Evolutionary conservation across 352 stramenopile genomes (phyloP).

Genomic region (Phytopythium boreale): DNA sequence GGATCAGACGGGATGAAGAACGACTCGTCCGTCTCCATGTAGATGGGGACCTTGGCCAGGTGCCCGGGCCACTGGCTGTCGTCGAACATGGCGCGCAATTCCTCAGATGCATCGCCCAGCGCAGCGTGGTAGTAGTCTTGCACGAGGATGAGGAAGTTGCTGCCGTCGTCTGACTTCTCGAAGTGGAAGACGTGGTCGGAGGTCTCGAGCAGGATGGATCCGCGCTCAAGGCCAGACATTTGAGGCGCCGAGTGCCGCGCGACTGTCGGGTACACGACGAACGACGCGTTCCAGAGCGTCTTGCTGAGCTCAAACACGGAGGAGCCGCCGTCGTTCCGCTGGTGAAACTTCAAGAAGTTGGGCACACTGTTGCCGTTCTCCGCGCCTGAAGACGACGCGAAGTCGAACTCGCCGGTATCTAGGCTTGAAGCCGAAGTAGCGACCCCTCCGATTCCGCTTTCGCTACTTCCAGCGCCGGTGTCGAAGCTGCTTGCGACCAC

Average conservation of each 20-base stretch:
- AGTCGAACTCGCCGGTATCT: conserved; percentile 8
- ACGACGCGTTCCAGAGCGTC: conserved; percentile 53
- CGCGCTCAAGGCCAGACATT: conserved; percentile 36
- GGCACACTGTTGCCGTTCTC: conserved; percentile 7
- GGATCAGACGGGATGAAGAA: conserved; percentile 46
- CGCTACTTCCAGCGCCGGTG: neutral
- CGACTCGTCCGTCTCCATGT: conserved; percentile 51
- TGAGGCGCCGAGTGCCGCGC: conserved; percentile 50
- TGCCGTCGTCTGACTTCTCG: conserved; percentile 29
- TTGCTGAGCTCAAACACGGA: conserved; percentile 57
- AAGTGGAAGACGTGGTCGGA: conserved; percentile 73
- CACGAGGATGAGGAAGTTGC: conserved; percentile 39
- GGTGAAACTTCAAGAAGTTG: neutral
- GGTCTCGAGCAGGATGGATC: conserved; percentile 55
- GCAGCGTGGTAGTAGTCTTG: conserved; percentile 55
- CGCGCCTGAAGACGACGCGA: neutral
- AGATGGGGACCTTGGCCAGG: conserved; percentile 48
- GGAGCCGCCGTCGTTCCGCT: conserved; percentile 9
- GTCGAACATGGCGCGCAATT: conserved; percentile 54
- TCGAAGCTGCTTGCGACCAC: neutral
- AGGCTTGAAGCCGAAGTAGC: neutral
- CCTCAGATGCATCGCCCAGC: conserved; percentile 32
- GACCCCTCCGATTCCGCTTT: too few species aligned
- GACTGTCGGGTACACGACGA: conserved; percentile 70
- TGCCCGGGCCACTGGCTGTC: conserved; percentile 68